phyloP scores from a whole-genome alignment of 1,139 yeast genomes.

The Pichia sp. region DNA sequence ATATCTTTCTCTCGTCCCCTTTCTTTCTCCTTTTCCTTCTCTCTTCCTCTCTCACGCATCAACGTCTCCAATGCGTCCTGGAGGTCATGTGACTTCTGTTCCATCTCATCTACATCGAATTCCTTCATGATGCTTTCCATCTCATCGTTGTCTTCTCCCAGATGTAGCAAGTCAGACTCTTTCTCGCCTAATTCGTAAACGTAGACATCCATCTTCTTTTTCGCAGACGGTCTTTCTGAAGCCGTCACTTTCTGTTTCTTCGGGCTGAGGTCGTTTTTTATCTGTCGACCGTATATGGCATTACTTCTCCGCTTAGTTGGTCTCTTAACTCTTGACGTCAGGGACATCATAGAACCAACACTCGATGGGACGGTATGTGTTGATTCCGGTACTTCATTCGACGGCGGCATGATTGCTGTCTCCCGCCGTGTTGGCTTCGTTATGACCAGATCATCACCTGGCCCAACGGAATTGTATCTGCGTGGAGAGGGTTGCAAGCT shows the following conservation, averaged over 20 bases:
- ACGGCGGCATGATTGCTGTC: neutral
- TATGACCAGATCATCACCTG: neutral
- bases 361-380: neutral
- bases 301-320: neutral
- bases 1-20: neutral
- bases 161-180: neutral
- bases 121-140: slow-evolving; percentile 8
- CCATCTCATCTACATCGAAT: slow-evolving; percentile 7
- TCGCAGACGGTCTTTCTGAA: neutral
- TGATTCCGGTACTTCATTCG: neutral
- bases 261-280: neutral
- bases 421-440: neutral
- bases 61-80: neutral
- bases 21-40: neutral
- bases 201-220: neutral
- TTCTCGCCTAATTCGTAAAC: neutral
- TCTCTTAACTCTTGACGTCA: neutral
- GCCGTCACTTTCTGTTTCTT: neutral
- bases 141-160: neutral
- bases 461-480: neutral
- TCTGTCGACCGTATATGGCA: neutral
- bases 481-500: neutral
- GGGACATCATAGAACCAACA: neutral
- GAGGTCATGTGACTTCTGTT: slow-evolving; percentile 1
- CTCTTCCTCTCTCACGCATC: neutral